Conservation (phyloP, 495 filamentous ascomycete species). For the Friedmanniomyces endolithicus region DNA sequence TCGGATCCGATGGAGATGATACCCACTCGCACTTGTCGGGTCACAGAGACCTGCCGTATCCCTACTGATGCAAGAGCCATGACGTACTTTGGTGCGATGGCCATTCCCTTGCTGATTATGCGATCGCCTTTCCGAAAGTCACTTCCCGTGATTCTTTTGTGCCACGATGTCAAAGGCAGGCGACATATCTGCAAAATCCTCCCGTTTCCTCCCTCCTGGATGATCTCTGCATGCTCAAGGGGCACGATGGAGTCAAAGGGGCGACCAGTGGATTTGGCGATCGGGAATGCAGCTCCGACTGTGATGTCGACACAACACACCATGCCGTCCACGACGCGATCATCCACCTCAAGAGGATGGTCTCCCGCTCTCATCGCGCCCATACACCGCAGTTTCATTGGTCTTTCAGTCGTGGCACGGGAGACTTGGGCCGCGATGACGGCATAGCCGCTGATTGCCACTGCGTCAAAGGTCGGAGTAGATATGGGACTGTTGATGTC, state of each 20-base stretch:
- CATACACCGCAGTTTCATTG: not conserved
- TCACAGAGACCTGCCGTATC: not conserved
- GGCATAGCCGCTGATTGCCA: slow-evolving; percentile 6
- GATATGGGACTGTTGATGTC: slow-evolving; percentile 5
- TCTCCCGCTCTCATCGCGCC: slow-evolving; percentile 5
- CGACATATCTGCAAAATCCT: not conserved
- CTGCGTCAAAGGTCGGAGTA: slow-evolving; percentile 5
- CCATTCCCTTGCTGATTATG: not conserved
- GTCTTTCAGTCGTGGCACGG: not conserved
- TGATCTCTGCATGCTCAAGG: not conserved
- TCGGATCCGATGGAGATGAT: slow-evolving; percentile 5
- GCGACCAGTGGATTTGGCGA: not conserved
- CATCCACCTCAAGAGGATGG: not conserved
- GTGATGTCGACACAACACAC: slow-evolving; percentile 5
- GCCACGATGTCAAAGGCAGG: slow-evolving; percentile 1
- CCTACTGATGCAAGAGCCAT: slow-evolving; percentile 11
- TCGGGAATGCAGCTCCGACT: slow-evolving; percentile 4
- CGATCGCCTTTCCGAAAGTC: slow-evolving; percentile 2
- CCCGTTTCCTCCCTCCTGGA: not conserved
- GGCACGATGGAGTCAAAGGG: slow-evolving; percentile 3
- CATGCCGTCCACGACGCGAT: not conserved
- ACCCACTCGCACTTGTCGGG: not conserved
- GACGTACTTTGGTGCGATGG: slow-evolving; percentile 1
- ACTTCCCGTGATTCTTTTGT: slow-evolving; percentile 8
- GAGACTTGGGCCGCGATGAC: not conserved